Evolutionary conservation across 352 stramenopile genomes (phyloP).

Genomic region (Saprolegnia diclina): DNA sequence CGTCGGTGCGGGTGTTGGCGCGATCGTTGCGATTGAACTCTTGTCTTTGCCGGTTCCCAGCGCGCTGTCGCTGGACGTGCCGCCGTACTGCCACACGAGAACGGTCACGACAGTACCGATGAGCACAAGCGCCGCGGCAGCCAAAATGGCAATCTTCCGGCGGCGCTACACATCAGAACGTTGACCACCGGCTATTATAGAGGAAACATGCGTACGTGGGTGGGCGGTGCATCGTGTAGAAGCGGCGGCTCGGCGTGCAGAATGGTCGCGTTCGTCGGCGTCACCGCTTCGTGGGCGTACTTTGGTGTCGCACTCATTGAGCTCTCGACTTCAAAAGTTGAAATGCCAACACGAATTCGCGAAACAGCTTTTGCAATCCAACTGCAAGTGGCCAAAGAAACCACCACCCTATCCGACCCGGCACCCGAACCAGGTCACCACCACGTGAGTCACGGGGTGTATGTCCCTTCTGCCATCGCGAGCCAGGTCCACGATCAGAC

Average conservation of each 20-base stretch:
- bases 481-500: too few relatives aligned
- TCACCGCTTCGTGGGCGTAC: not conserved
- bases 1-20: slow-evolving; percentile 16
- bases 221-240: not conserved
- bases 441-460: too few relatives aligned
- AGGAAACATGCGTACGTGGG: not conserved
- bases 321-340: not conserved
- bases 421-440: too few relatives aligned
- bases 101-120: not conserved
- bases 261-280: not conserved
- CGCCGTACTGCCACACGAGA: not conserved
- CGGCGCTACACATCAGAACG: not conserved
- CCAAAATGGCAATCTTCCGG: not conserved
- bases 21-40: not conserved
- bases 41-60: too few relatives aligned
- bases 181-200: not conserved
- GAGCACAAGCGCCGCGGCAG: not conserved
- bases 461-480: too few relatives aligned
- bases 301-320: not conserved
- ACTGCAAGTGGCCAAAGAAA: too few relatives aligned
- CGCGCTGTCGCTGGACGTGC: too few relatives aligned
- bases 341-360: not conserved
- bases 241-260: not conserved
- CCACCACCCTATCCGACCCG: too few relatives aligned
- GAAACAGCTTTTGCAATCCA: too few relatives aligned